phyloP scores from a whole-genome alignment of 1,139 yeast species.

The Debaryomyces sp. region DNA sequence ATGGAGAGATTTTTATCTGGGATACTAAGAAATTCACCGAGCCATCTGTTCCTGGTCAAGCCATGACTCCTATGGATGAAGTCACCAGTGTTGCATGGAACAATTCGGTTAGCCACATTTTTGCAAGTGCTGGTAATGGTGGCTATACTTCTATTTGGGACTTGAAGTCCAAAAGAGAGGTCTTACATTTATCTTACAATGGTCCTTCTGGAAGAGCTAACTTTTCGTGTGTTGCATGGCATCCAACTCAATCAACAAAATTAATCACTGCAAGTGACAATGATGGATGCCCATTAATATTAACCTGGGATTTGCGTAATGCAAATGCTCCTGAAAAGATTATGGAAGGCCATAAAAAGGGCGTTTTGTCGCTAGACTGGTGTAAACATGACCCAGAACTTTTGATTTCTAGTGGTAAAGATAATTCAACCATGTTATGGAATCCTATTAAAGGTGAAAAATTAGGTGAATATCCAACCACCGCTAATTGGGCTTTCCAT shows the following conservation, averaged over 20 bases:
- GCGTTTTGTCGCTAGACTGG: slow-evolving; percentile 92
- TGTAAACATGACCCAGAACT: slow-evolving; percentile 79
- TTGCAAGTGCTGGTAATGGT: slow-evolving; percentile 84
- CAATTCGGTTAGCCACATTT: slow-evolving; percentile 77
- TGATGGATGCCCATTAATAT: slow-evolving; percentile 77
- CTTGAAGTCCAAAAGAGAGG: slow-evolving; percentile 83
- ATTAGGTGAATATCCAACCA: slow-evolving; percentile 86
- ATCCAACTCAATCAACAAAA: slow-evolving; percentile 80
- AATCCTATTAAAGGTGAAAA: slow-evolving; percentile 74
- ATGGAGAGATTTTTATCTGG: slow-evolving; percentile 90
- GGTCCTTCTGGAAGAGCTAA: slow-evolving; percentile 60
- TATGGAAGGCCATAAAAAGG: slow-evolving; percentile 81
- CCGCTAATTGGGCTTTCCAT: slow-evolving; percentile 93
- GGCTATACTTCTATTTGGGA: slow-evolving; percentile 96
- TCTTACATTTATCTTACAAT: slow-evolving; percentile 73
- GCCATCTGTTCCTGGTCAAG: slow-evolving; percentile 75
- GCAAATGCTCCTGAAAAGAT: slow-evolving; percentile 84
- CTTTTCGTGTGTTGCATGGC: slow-evolving; percentile 81
- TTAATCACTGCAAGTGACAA: slow-evolving; percentile 85
- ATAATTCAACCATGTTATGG: slow-evolving; percentile 87
- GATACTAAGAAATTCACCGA: slow-evolving; percentile 66
- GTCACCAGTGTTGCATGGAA: slow-evolving; percentile 90
- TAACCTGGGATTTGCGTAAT: slow-evolving; percentile 94
- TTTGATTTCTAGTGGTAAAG: slow-evolving; percentile 87
- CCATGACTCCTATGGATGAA: slow-evolving; percentile 82